Percentiles rank a stretch among this genome's conserved stretches.
phyloP scores from a whole-genome alignment of 2,329 filamentous ascomycete genomes.

The Verticillium albo-atrum region DNA sequence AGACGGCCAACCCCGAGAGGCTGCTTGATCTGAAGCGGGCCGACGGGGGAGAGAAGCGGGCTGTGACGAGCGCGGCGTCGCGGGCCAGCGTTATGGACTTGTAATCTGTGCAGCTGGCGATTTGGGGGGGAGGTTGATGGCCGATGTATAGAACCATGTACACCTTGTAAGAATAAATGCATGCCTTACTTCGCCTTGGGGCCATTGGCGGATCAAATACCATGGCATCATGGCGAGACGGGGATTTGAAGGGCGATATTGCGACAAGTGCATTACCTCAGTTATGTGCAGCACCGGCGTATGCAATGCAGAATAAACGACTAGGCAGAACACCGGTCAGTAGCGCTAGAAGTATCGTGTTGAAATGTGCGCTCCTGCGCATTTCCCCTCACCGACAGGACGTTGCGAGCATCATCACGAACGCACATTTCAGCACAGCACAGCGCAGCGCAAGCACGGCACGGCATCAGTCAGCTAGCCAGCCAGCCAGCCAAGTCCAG shows the following conservation, averaged over 20 bases:
- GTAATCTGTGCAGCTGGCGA: neutral
- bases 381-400: constrained; percentile 19
- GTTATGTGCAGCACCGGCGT: neutral
- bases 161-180: neutral
- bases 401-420: constrained; percentile 16
- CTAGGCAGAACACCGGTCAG: neutral
- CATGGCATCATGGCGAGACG: neutral
- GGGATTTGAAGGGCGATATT: neutral
- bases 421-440: constrained; percentile 21
- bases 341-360: constrained; percentile 2
- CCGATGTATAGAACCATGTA: neutral
- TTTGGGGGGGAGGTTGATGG: neutral
- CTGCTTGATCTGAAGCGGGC: constrained; percentile 25
- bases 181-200: too few species aligned
- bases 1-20: constrained; percentile 24
- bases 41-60: constrained; percentile 13
- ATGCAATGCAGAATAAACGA: neutral
- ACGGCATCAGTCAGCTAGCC: neutral
- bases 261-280: neutral
- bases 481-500: constrained; percentile 5
- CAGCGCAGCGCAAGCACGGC: neutral
- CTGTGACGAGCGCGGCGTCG: constrained; percentile 1
- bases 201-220: too few species aligned
- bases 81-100: neutral
- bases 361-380: constrained; percentile 19